phyloP scores from a whole-genome alignment of 352 stramenopile genomes.

The Globisporangium iwayamae region DNA sequence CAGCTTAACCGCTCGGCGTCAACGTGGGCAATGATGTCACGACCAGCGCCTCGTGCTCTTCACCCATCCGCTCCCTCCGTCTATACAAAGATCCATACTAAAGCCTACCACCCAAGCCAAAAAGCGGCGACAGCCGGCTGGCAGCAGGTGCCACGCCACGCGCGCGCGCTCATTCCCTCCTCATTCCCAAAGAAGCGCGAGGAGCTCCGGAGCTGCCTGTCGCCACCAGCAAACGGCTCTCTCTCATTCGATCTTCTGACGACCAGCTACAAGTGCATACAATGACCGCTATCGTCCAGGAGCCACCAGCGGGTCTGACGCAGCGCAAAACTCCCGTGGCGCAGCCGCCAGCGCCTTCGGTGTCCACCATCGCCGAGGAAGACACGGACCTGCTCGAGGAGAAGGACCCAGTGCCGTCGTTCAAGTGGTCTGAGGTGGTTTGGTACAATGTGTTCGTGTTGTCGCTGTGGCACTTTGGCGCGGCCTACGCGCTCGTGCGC shows the following conservation, averaged over 20 bases:
- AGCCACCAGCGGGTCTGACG: constrained; percentile 4
- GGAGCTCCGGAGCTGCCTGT: not conserved
- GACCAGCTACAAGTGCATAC: not conserved
- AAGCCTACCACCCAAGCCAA: not conserved
- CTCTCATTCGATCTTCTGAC: constrained; percentile 3
- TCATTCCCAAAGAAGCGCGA: constrained; percentile 5
- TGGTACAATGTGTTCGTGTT: constrained; percentile 85
- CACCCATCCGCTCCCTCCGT: not conserved
- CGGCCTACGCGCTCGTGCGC: constrained; percentile 64
- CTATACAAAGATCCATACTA: constrained; percentile 12
- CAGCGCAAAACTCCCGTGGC: constrained; percentile 6
- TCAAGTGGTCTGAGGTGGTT: constrained; percentile 73
- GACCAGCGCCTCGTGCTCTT: not conserved
- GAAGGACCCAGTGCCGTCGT: constrained; percentile 32
- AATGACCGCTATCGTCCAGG: not conserved
- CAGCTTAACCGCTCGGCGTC: not conserved
- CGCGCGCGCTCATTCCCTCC: not conserved
- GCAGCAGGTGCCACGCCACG: not conserved
- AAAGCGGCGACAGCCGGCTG: not conserved
- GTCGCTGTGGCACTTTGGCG: constrained; percentile 61
- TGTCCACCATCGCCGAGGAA: constrained; percentile 33
- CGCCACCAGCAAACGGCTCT: not conserved
- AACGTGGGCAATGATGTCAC: not conserved
- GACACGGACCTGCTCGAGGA: constrained; percentile 31
- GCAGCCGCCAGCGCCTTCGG: not conserved